A percentile compares a stretch with the other conserved stretches of the same genome.
These are phyloP conservation scores for Neurospora africana DNA, from an alignment of 495 filamentous ascomycete species.

Conservation along the genomic window DNA sequence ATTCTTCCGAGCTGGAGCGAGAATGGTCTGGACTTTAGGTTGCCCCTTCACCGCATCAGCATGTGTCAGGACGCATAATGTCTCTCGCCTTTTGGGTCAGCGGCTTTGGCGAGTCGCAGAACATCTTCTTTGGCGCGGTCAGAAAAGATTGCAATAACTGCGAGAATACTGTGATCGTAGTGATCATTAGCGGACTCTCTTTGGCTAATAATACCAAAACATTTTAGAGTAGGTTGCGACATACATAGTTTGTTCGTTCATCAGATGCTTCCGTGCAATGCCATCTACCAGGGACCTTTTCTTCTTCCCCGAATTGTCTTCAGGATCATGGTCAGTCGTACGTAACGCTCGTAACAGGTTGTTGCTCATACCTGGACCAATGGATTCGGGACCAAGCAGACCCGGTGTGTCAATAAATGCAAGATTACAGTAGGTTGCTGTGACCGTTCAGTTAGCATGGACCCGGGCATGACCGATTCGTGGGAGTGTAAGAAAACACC, in stretches of 20 bases:
- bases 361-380: not conserved
- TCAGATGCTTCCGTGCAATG: slow-evolving; percentile 9
- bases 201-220: not conserved
- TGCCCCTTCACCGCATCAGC: slow-evolving; percentile 37
- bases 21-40: slow-evolving; percentile 31
- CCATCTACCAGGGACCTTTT: slow-evolving; percentile 8
- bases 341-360: not conserved
- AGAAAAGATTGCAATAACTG: slow-evolving; percentile 46
- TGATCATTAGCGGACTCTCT: not conserved
- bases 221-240: not conserved
- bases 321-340: not conserved
- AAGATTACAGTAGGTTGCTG: not conserved
- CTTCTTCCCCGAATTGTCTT: not conserved
- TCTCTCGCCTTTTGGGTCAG: slow-evolving; percentile 37
- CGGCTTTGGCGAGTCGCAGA: slow-evolving; percentile 37
- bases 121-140: slow-evolving; percentile 53
- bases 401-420: not conserved
- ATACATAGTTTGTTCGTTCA: slow-evolving; percentile 14
- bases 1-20: slow-evolving; percentile 33
- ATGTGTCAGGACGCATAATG: slow-evolving; percentile 50
- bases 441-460: not conserved
- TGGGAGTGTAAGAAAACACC: not conserved
- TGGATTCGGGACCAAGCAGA: not conserved
- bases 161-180: slow-evolving; percentile 28
- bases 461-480: not conserved